phyloP scores from a whole-genome alignment of 768 basidiomycete species.

The Plicaturopsis crispa region DNA sequence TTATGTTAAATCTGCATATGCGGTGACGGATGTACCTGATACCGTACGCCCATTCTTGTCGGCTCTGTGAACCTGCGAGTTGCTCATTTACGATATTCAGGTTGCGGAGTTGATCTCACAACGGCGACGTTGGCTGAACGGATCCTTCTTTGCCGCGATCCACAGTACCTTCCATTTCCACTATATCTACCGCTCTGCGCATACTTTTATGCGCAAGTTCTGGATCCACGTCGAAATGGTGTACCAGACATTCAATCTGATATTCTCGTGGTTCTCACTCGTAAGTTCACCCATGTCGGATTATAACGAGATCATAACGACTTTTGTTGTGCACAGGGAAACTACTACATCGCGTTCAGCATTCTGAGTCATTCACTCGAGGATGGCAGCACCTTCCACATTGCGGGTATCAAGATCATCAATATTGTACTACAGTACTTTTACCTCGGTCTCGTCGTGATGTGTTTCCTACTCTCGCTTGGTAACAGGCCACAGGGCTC shows the following conservation, averaged over 20 bases:
- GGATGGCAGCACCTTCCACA: conserved; percentile 43
- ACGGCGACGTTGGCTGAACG: conserved; percentile 93
- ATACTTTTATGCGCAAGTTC: conserved; percentile 74
- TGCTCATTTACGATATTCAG: too few species aligned
- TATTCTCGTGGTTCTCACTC: conserved; percentile 89
- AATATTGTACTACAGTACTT: conserved; percentile 80
- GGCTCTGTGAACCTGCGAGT: too few species aligned
- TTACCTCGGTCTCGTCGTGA: conserved; percentile 81
- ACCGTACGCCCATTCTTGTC: conserved; percentile 36
- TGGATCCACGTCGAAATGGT: conserved; percentile 94
- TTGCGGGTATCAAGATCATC: conserved; percentile 57
- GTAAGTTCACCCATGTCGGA: conserved; percentile 32
- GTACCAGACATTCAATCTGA: conserved; percentile 83
- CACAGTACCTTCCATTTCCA: conserved; percentile 91
- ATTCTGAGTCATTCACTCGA: conserved; percentile 75
- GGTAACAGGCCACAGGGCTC: conserved; percentile 91
- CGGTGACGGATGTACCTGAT: conserved; percentile 89
- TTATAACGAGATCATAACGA: too few species aligned
- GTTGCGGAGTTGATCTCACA: conserved; percentile 94
- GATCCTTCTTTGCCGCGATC: conserved; percentile 95
- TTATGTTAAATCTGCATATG: conserved; percentile 94
- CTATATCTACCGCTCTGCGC: conserved; percentile 90
- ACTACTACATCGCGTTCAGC: conserved; percentile 85
- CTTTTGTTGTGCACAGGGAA: conserved; percentile 41
- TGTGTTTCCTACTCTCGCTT: conserved; percentile 81